Evolutionary conservation across 1,139 yeast species (phyloP), one percentile per base, ranked within the genome.

Genomic region (Pichia norvegensis): DNA sequence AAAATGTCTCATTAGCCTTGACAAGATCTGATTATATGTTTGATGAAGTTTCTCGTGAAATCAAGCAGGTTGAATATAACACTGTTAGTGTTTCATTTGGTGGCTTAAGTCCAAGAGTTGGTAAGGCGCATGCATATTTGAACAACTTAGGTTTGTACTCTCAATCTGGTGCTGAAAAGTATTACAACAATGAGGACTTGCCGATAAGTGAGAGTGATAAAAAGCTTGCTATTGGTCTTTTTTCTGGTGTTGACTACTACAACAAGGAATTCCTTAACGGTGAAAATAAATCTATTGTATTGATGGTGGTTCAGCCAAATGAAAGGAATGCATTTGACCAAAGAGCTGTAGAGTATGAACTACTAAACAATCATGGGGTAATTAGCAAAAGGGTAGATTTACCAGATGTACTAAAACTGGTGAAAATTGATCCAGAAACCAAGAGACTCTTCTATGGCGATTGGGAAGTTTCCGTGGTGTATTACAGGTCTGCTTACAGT

Each of bases 81-180:
- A 88, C 98, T 1, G 90, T 92, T 3, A 84, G 96, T 57, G 95
- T 92, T 2, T 88, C 97, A 1, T 92, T 92, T 69, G 97, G 95
- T 21, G 97, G 95, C 0, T 71, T 92, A 46, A 83, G 96, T 1
- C 65, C 87, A 14, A 84, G 82, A 60, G 90, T 87, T 20, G 85
- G 95, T 20, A 72, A 77, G 56, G 68, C 86, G 49, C 98, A 92
- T 63, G 67, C 73, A 33, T 85, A 73, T 56, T 67, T 83, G 58
- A 82, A 83, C 57, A 62, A 67, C 7, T 60, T 69, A 11, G 88
- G 87, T 5, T 64, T 64, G 14, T 84, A 82, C 55, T 72, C 70
- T 44, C 52, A 59, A 14, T 53, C 58, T 20, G 67, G 67, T 36
- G 68, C 70, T 3, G 49, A 50, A 14, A 74, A 73, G 54, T 76